Conservation (phyloP, 306 rosid genomes). For the Acacia confusa region DNA sequence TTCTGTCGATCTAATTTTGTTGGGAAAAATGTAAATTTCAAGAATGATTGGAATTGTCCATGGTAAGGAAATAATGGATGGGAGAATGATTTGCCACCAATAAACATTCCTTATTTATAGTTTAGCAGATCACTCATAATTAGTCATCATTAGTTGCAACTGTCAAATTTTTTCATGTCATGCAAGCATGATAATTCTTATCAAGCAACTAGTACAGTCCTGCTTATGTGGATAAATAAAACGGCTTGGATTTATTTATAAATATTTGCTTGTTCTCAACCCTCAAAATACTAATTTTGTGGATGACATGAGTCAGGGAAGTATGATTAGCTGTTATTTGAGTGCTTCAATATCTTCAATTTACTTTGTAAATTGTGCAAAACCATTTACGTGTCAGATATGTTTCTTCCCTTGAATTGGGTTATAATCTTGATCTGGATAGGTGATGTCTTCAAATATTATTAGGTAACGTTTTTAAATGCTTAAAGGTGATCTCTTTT, state of each 20-base stretch:
- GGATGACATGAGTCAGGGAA: neutral
- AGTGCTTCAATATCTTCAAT: conserved; percentile 4
- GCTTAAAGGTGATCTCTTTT: neutral
- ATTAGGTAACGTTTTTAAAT: conserved; percentile 26
- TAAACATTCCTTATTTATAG: neutral
- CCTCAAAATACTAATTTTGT: neutral
- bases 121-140: neutral
- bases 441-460: conserved; percentile 23
- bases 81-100: neutral
- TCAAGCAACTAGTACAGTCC: neutral
- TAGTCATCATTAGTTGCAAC: neutral
- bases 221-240: conserved; percentile 1
- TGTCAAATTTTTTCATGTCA: conserved; percentile 1
- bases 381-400: conserved; percentile 14
- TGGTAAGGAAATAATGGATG: neutral
- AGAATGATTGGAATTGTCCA: neutral
- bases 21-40: neutral
- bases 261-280: neutral
- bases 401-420: conserved; percentile 23
- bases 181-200: conserved; percentile 2
- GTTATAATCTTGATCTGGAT: conserved; percentile 16
- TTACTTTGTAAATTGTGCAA: conserved; percentile 13
- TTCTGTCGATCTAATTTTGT: neutral
- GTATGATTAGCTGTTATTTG: neutral
- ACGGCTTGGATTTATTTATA: conserved; percentile 7